Conservation (phyloP, 2,329 filamentous ascomycete species). For the Endoconidiophora polonica region DNA sequence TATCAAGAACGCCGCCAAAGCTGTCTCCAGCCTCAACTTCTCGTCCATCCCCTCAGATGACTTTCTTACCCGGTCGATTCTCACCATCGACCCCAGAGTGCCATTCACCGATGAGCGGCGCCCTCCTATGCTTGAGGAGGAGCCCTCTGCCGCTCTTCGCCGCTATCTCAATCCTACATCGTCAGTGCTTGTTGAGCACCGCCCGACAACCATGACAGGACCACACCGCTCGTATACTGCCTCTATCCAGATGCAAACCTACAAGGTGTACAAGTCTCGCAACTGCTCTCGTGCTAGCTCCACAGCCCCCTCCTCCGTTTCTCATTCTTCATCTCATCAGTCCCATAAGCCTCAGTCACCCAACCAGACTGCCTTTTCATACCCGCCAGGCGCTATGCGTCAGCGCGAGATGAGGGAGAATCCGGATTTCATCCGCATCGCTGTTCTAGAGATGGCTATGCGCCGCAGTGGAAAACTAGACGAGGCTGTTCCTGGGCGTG, state of each 20-base stretch:
- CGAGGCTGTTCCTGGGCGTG: constrained; percentile 47
- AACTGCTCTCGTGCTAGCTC: constrained; percentile 19
- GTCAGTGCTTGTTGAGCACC: constrained; percentile 4
- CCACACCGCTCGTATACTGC: constrained; percentile 35
- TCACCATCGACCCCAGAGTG: constrained; percentile 48
- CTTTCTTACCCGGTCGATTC: constrained; percentile 48
- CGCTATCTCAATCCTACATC: constrained; percentile 49
- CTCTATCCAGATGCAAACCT: constrained; percentile 57
- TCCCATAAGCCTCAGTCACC: constrained; percentile 20
- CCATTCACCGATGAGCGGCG: constrained; percentile 52
- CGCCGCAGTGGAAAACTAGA: constrained; percentile 49
- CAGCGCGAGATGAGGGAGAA: constrained; percentile 56
- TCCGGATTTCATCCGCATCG: constrained; percentile 52
- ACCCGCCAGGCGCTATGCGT: constrained; percentile 32
- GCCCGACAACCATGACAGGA: constrained; percentile 16
- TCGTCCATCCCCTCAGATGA: constrained; percentile 49
- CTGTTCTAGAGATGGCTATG: constrained; percentile 59
- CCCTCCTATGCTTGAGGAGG: constrained; percentile 44
- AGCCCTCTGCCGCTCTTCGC: constrained; percentile 47
- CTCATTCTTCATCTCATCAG: constrained; percentile 17
- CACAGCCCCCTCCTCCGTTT: constrained; percentile 17
- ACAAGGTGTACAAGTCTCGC: constrained; percentile 39
- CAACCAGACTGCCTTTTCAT: constrained; percentile 19
- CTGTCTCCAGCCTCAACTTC: constrained; percentile 45
- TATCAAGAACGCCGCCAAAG: constrained; percentile 45